Evolutionary conservation across 805 yeast species (phyloP).

Genomic region (Cyberlindnera mississippiensis): DNA sequence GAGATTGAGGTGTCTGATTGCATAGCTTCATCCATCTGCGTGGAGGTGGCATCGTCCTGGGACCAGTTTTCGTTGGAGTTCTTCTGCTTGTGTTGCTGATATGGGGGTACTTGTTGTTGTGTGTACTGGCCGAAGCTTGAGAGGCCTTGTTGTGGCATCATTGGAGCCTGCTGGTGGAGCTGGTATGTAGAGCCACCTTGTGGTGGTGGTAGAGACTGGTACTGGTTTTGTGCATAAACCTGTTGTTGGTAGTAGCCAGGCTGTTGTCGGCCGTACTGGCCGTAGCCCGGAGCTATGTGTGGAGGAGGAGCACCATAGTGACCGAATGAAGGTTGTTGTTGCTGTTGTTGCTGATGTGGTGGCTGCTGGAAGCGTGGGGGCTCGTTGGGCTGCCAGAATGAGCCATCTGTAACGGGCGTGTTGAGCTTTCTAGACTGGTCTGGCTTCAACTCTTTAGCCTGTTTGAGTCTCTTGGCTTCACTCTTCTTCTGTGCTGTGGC

Average conservation of each 20-base stretch:
- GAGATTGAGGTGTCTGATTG: conserved; percentile 41
- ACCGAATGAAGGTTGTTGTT: conserved; percentile 4
- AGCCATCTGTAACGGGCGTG: conserved; percentile 3
- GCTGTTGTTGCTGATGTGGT: conserved; percentile 19
- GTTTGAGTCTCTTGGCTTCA: conserved; percentile 17
- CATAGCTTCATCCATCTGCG: conserved; percentile 30
- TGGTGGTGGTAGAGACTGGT: conserved; percentile 23
- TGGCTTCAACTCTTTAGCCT: conserved; percentile 1
- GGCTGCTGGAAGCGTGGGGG: conserved; percentile 1
- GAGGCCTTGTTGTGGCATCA: conserved; percentile 26
- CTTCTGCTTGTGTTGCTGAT: conserved; percentile 27
- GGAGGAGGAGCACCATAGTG: conserved; percentile 8
- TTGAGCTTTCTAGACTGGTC: background rate
- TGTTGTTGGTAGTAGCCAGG: conserved; percentile 5
- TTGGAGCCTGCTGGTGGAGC: conserved; percentile 22
- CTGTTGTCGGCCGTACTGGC: conserved; percentile 5
- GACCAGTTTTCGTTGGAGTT: conserved; percentile 29
- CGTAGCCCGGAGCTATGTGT: conserved; percentile 7
- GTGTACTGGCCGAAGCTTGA: conserved; percentile 23
- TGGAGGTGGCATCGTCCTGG: conserved; percentile 29
- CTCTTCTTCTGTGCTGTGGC: too few relatives aligned
- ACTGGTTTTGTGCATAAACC: conserved; percentile 13
- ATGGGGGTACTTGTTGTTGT: conserved; percentile 15
- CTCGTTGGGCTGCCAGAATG: conserved; percentile 12
- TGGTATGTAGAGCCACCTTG: conserved; percentile 25